These are phyloP conservation scores for Collariella sp. DNA, from an alignment of 495 filamentous ascomycete genomes.

Conservation along the genomic window DNA sequence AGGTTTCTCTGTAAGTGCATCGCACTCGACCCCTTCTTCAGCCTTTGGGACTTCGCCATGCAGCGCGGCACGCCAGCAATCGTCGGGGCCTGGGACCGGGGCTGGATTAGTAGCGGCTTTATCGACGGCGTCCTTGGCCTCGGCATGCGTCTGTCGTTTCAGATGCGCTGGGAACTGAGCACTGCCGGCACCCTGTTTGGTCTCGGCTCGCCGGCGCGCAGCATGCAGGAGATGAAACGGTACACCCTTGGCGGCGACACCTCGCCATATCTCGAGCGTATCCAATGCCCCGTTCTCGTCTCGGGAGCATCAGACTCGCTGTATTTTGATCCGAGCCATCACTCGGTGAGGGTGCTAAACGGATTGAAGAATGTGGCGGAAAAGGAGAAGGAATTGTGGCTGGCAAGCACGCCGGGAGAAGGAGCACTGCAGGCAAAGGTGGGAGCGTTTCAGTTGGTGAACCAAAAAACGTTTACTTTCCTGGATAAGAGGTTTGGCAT, in stretches of 20 bases:
- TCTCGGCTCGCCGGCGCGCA: slow-evolving; percentile 14
- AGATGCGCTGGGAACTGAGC: slow-evolving; percentile 31
- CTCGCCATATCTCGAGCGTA: not conserved
- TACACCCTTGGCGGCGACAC: slow-evolving; percentile 11
- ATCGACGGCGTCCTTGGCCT: slow-evolving; percentile 18
- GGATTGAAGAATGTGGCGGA: slow-evolving; percentile 4
- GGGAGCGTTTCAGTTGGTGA: slow-evolving; percentile 5
- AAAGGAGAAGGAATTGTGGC: slow-evolving; percentile 22
- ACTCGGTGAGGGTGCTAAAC: slow-evolving; percentile 5
- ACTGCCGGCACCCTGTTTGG: slow-evolving; percentile 18
- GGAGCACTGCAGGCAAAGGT: slow-evolving; percentile 25
- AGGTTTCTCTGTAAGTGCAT: slow-evolving; percentile 25
- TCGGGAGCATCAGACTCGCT: slow-evolving; percentile 17
- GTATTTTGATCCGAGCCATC: slow-evolving; percentile 4
- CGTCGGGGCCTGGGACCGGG: slow-evolving; percentile 19
- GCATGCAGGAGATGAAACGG: slow-evolving; percentile 16
- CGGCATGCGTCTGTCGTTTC: slow-evolving; percentile 18
- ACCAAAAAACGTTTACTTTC: not conserved
- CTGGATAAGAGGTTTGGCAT: not conserved
- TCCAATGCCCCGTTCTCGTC: slow-evolving; percentile 24
- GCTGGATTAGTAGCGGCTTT: slow-evolving; percentile 27
- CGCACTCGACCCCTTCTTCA: slow-evolving; percentile 34
- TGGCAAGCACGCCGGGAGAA: slow-evolving; percentile 6
- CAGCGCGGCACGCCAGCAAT: slow-evolving; percentile 25
- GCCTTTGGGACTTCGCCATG: slow-evolving; percentile 28